A percentile compares a stretch with the other conserved stretches of the same genome.
These are phyloP conservation scores for Aureobasidium namibiae DNA, from an alignment of 2,329 filamentous ascomycete species.

Conservation along the genomic window DNA sequence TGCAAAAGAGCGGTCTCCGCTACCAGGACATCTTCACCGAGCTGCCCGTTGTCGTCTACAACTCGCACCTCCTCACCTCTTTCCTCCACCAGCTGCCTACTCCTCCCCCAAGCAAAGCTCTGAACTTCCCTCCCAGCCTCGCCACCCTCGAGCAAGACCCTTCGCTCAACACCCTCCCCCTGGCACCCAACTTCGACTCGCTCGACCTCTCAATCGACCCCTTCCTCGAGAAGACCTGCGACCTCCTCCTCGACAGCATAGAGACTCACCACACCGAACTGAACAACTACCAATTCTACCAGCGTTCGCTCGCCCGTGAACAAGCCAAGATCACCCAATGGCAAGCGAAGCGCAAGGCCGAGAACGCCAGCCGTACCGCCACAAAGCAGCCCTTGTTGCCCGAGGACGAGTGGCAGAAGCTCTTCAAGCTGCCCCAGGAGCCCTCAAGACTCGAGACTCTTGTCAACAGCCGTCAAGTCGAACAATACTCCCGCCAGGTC, in stretches of 20 bases:
- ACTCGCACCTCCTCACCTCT: conserved; percentile 92
- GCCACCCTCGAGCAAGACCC: conserved; percentile 64
- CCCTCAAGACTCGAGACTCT: conserved; percentile 88
- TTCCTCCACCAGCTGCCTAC: conserved; percentile 87
- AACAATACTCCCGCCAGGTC: conserved; percentile 95
- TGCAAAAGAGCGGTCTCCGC: conserved; percentile 87
- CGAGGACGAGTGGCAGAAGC: conserved; percentile 95
- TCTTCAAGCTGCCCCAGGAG: conserved; percentile 96
- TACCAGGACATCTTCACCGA: conserved; percentile 93
- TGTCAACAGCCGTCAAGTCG: conserved; percentile 90
- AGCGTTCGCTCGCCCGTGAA: conserved; percentile 85
- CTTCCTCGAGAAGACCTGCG: conserved; percentile 96
- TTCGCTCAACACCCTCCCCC: conserved; percentile 50
- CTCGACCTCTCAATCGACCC: conserved; percentile 93
- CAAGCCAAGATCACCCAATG: conserved; percentile 94
- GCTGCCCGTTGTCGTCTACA: conserved; percentile 82
- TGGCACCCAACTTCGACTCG: conserved; percentile 81
- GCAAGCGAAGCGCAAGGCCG: conserved; percentile 93
- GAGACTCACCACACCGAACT: conserved; percentile 97
- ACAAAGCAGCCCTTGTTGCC: conserved; percentile 85
- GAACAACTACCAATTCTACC: conserved; percentile 98
- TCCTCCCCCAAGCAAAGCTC: conserved; percentile 49
- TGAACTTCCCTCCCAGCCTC: conserved; percentile 70
- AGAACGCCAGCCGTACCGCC: conserved; percentile 76
- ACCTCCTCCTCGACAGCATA: conserved; percentile 91